These are phyloP conservation scores for Arxiozyma heterogenica DNA, from an alignment of 1,139 yeast species.

Conservation along the genomic window DNA sequence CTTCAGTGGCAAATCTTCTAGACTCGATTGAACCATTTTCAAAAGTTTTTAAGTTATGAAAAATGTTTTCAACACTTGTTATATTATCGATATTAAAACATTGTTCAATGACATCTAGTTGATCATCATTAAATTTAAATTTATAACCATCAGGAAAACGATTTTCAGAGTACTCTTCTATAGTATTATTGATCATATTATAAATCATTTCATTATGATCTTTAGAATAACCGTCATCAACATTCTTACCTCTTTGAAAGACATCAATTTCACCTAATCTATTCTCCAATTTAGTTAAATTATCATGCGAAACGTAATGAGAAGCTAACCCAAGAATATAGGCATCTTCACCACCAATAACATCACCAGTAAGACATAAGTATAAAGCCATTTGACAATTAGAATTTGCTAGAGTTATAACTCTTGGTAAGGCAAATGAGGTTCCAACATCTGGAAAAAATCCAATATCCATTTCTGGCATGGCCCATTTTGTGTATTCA, in stretches of 20 bases:
- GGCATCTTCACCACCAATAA: conserved; percentile 68
- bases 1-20: conserved; percentile 56
- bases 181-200: conserved; percentile 52
- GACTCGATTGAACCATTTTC: conserved; percentile 33
- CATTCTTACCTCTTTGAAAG: conserved; percentile 2
- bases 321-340: conserved; percentile 82
- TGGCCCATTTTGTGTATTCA: conserved; percentile 81
- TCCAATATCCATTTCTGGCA: conserved; percentile 98
- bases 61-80: conserved; percentile 51
- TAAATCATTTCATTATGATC: conserved; percentile 10
- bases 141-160: conserved; percentile 58
- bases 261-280: conserved; percentile 46
- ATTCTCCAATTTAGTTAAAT: conserved; percentile 50
- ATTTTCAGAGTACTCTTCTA: conserved; percentile 62
- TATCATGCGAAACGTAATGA: conserved; percentile 67
- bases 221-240: not conserved
- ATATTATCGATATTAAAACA: conserved; percentile 47
- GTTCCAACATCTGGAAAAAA: conserved; percentile 96
- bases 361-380: conserved; percentile 77
- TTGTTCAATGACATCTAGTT: conserved; percentile 54
- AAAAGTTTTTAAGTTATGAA: conserved; percentile 43
- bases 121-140: conserved; percentile 49
- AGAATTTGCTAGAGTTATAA: conserved; percentile 34
- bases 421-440: conserved; percentile 74
- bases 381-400: conserved; percentile 80